Percentiles rank a stretch among this genome's conserved stretches.
Conservation (phyloP, 176 grass and related monocot species). For the Triticum turgidum region DNA sequence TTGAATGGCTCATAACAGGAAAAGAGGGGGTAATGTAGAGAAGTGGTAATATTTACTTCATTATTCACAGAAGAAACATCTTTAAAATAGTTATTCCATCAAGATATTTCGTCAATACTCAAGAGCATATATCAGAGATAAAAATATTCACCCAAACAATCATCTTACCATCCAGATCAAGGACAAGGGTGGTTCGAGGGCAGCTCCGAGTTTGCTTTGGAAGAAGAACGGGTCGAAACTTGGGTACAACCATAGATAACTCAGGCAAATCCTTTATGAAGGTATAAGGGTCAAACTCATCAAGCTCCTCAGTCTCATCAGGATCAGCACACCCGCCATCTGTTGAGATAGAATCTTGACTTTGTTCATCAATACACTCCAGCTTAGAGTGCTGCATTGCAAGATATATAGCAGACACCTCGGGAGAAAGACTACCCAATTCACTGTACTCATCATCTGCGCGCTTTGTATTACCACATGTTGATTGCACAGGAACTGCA, state of each 20-base stretch:
- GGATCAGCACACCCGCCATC: constrained; percentile 50
- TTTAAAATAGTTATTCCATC: not conserved
- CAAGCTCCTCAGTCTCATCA: constrained; percentile 59
- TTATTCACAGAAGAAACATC: not conserved
- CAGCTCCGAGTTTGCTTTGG: constrained; percentile 97
- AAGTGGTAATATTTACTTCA: not conserved
- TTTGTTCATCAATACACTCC: constrained; percentile 84
- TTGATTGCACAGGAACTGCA: constrained; percentile 27
- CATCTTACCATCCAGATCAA: constrained; percentile 90
- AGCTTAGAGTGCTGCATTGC: constrained; percentile 79
- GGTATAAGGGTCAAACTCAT: constrained; percentile 79
- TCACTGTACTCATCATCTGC: constrained; percentile 66
- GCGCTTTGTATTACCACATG: constrained; percentile 33
- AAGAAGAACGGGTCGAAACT: constrained; percentile 81
- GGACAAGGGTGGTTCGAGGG: constrained; percentile 74
- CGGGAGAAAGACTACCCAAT: constrained; percentile 76
- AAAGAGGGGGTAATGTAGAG: not conserved
- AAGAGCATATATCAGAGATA: not conserved
- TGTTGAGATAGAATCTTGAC: constrained; percentile 70
- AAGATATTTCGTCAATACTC: not conserved
- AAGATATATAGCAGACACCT: constrained; percentile 73
- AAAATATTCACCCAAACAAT: not conserved
- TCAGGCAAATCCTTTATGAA: constrained; percentile 88
- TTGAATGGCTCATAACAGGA: not conserved
- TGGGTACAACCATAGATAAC: constrained; percentile 81